A percentile compares a stretch with the other conserved stretches of the same genome.
These are phyloP conservation scores for Debaryomyces psychrophilus DNA, from an alignment of 1,139 yeast genomes.

Conservation along the genomic window DNA sequence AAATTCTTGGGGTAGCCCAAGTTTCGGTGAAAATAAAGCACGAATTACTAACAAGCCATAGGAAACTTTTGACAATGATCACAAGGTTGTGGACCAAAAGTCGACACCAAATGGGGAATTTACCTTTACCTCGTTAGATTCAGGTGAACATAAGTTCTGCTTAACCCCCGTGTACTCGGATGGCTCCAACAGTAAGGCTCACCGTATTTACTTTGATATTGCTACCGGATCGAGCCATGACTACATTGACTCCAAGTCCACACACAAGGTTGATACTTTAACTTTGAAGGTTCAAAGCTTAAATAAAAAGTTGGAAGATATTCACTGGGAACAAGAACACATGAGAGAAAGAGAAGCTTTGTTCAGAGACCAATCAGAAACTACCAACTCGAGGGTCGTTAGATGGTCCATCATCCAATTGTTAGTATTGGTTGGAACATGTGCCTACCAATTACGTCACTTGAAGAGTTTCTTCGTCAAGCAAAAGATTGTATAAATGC, in stretches of 20 bases:
- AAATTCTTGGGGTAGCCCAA: not conserved
- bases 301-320: conserved; percentile 46
- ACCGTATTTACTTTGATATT: conserved; percentile 50
- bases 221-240: conserved; percentile 53
- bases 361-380: conserved; percentile 52
- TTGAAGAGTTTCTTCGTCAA: conserved; percentile 56
- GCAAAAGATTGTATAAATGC: conserved; percentile 48
- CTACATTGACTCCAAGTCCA: conserved; percentile 51
- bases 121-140: conserved; percentile 45
- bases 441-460: conserved; percentile 53
- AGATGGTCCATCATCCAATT: conserved; percentile 52
- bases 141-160: conserved; percentile 55
- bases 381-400: conserved; percentile 49
- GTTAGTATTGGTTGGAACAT: conserved; percentile 50
- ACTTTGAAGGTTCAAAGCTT: conserved; percentile 42
- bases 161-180: conserved; percentile 47
- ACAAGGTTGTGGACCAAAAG: conserved; percentile 45
- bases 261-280: conserved; percentile 47
- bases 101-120: conserved; percentile 45
- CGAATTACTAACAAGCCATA: conserved; percentile 22
- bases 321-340: conserved; percentile 50
- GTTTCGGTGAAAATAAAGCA: not conserved
- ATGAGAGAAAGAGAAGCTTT: conserved; percentile 52
- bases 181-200: conserved; percentile 36
- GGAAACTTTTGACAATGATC: conserved; percentile 54